A percentile compares a stretch with the other conserved stretches of the same genome.
Conservation (phyloP, 345 rosid species). For the Erysimum cheiranthoides region DNA sequence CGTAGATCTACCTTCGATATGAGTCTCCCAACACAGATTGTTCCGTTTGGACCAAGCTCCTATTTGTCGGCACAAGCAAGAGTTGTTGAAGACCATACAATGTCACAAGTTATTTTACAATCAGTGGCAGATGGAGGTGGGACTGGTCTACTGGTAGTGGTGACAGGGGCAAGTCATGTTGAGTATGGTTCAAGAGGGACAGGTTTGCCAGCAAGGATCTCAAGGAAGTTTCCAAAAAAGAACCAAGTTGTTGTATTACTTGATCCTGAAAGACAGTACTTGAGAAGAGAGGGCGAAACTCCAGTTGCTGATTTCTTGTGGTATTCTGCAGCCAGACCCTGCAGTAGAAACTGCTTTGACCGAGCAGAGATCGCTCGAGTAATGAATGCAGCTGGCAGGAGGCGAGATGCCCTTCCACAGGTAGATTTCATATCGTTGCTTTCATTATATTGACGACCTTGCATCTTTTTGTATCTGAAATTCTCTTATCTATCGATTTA, state of each 20-base stretch:
- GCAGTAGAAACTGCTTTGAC: slow-evolving; percentile 94
- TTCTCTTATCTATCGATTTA: slow-evolving; percentile 43
- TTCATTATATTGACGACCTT: slow-evolving; percentile 28
- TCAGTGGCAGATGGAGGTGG: slow-evolving; percentile 63
- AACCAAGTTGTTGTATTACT: slow-evolving; percentile 84
- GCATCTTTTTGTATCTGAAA: slow-evolving; percentile 16
- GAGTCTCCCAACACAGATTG: slow-evolving; percentile 56
- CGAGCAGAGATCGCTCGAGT: slow-evolving; percentile 98
- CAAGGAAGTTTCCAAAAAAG: slow-evolving; percentile 83
- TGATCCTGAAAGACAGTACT: slow-evolving; percentile 87
- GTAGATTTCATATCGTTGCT: slow-evolving; percentile 47
- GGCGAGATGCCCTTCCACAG: slow-evolving; percentile 89
- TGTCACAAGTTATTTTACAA: slow-evolving; percentile 79
- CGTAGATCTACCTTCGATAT: slow-evolving; percentile 63
- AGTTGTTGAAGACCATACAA: slow-evolving; percentile 84
- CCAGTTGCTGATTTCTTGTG: slow-evolving; percentile 92
- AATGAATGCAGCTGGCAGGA: slow-evolving; percentile 98
- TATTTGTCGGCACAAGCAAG: slow-evolving; percentile 86
- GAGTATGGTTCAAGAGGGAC: slow-evolving; percentile 84
- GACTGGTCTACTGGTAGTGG: slow-evolving; percentile 73
- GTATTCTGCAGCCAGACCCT: slow-evolving; percentile 97
- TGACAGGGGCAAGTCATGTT: slow-evolving; percentile 86
- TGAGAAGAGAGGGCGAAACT: slow-evolving; percentile 87
- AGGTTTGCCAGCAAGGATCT: slow-evolving; percentile 88
- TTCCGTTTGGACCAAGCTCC: slow-evolving; percentile 90